Base-by-base conservation (phyloP, 2,329 filamentous ascomycete species). In the Colletotrichum liriopes region DNA sequence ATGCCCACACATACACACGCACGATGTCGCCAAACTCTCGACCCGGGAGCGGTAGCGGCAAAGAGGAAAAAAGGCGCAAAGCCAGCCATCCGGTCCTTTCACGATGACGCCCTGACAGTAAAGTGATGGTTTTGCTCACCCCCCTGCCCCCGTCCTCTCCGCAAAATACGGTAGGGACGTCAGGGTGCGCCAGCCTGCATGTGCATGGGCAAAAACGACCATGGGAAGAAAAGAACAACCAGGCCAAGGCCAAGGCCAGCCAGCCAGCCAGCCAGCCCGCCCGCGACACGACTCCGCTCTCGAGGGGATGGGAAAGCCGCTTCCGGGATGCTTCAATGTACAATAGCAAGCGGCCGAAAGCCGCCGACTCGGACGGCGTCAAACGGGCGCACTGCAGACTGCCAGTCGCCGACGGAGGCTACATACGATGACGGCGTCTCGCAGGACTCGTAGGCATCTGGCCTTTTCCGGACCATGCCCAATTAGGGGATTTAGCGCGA, bases 341-440 rank as follows among this genome's bases (percentile, higher is more conserved):
- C 37, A 43, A 52, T 45, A 56, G 60, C 59, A 43, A 66, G 65
- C 65, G 58, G 65, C 39, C 51, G 61, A 64, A 23, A 32, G 41
- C 49, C 45, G 59, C 70, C 65, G 54, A 59, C 35, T 59, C 59
- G 58, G 65, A 55, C 70, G 70, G 70, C 66, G 70, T 56, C 54
- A 51, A 71, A 72, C 70, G 70, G 65, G 66, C 70, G 70, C 51
- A 70, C 54, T 20, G 41, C 52, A 72, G 59, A 58, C 26, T 65
- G 54, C 51, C 60, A 54, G 37, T 64, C 35, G 61, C 60, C 60
- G 45, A 45, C 52, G 47, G 39, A 64, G 35, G 45, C 39, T 41
- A 55, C 45, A 37, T 54, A 60, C 70, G 47, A 72, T 72, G 66
- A 72, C 60, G 66, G 70, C 60, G 45, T 56, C 66, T 65, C 55